These are phyloP conservation scores for bread wheat (Triticum aestivum) DNA, from an alignment of 176 grass and related monocot species.

Conservation along the genomic window IWGSC_CS_RefSeq_v2.1 NC_057813.1:744554521-744555020, in stretches of 20 bases:
- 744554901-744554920: conserved; percentile 3
- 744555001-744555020: conserved; percentile 48
- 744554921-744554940: conserved; percentile 42
- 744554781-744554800: too few relatives aligned
- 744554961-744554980: conserved; percentile 48
- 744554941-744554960: conserved; percentile 48
- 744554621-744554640: neutral
- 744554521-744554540: neutral
- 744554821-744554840: conserved; percentile 25
- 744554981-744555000: conserved; percentile 28
- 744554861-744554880: conserved; percentile 6
- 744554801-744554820: too few relatives aligned
- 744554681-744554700: neutral
- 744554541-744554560: neutral
- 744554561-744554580: neutral
- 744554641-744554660: neutral
- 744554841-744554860: conserved; percentile 1
- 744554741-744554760: too few relatives aligned
- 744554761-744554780: too few relatives aligned
- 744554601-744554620: conserved; percentile 22
- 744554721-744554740: conserved; percentile 11
- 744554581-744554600: conserved; percentile 29
- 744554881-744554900: neutral
- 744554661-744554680: conserved; percentile 30
- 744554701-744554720: neutral